Conservation (phyloP, 129 eudicot species). For the Chrysanthemum seticuspe region DNA sequence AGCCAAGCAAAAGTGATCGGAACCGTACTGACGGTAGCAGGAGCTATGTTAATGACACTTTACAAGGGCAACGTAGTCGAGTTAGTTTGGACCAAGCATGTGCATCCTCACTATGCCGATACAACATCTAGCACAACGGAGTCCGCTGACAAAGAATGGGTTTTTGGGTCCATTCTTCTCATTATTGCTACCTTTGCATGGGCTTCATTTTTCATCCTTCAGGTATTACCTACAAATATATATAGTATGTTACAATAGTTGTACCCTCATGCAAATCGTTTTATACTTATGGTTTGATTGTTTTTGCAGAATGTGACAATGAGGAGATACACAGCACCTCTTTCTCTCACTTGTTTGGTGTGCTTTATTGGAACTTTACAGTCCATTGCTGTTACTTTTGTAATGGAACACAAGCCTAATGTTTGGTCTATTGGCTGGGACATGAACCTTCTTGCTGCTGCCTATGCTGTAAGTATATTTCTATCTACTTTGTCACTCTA, state of each 20-base stretch:
- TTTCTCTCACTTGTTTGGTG: constrained; percentile 79
- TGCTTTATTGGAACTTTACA: constrained; percentile 96
- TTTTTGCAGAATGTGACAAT: constrained; percentile 68
- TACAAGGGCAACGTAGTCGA: constrained; percentile 78
- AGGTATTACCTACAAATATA: constrained; percentile 37
- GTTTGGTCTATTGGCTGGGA: constrained; percentile 92
- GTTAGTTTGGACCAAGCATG: constrained; percentile 64
- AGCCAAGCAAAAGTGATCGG: constrained; percentile 86
- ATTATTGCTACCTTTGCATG: constrained; percentile 93
- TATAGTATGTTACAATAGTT: neutral
- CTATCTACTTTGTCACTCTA: constrained; percentile 1
- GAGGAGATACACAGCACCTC: constrained; percentile 80
- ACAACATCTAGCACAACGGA: constrained; percentile 26
- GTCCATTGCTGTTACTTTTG: constrained; percentile 89
- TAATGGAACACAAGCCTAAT: constrained; percentile 78
- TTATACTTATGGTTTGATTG: constrained; percentile 1
- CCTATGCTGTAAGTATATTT: constrained; percentile 77
- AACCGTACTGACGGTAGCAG: constrained; percentile 72
- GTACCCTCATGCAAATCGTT: neutral
- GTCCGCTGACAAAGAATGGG: constrained; percentile 74
- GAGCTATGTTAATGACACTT: constrained; percentile 91
- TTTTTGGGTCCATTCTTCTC: constrained; percentile 84
- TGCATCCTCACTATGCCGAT: constrained; percentile 46
- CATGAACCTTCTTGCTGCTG: constrained; percentile 97
- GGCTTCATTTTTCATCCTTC: constrained; percentile 96